Conservation (phyloP, 257 asterid species). For the Avicennia marina region DNA sequence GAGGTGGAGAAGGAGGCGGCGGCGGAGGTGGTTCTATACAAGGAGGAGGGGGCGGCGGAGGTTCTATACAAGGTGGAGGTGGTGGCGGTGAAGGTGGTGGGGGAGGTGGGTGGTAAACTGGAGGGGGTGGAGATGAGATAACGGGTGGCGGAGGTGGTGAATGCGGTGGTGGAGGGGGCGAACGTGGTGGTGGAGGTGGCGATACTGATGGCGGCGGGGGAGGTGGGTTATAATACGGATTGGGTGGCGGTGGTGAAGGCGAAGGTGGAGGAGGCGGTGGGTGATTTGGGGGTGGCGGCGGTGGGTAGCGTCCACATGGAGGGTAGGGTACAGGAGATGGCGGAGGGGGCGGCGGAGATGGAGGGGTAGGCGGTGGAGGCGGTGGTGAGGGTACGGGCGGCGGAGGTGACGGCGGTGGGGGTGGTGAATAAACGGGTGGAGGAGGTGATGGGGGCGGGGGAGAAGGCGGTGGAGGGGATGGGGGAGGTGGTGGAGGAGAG, state of each 20-base stretch:
- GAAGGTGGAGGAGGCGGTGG: conserved; percentile 23
- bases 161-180: conserved; percentile 40
- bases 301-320: neutral
- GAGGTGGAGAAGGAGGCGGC: conserved; percentile 53
- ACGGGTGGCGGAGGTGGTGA: neutral
- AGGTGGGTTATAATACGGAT: conserved; percentile 30
- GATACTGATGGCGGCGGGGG: conserved; percentile 14
- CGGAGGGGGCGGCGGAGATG: conserved; percentile 11
- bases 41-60: conserved; percentile 49
- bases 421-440: conserved; percentile 34
- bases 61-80: conserved; percentile 28
- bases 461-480: conserved; percentile 26
- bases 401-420: conserved; percentile 40
- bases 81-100: conserved; percentile 68
- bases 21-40: conserved; percentile 57
- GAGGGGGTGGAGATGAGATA: conserved; percentile 35
- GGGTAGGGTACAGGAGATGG: conserved; percentile 21
- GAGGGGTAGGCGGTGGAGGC: conserved; percentile 11
- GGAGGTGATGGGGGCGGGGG: conserved; percentile 27
- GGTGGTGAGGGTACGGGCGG: conserved; percentile 28
- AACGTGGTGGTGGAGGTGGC: conserved; percentile 33
- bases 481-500: conserved; percentile 27
- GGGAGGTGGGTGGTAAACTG: conserved; percentile 41
- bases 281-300: conserved; percentile 36
- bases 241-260: conserved; percentile 39